phyloP scores from a whole-genome alignment of 441 rosid species.

The Adansonia madagascariensis region DNA sequence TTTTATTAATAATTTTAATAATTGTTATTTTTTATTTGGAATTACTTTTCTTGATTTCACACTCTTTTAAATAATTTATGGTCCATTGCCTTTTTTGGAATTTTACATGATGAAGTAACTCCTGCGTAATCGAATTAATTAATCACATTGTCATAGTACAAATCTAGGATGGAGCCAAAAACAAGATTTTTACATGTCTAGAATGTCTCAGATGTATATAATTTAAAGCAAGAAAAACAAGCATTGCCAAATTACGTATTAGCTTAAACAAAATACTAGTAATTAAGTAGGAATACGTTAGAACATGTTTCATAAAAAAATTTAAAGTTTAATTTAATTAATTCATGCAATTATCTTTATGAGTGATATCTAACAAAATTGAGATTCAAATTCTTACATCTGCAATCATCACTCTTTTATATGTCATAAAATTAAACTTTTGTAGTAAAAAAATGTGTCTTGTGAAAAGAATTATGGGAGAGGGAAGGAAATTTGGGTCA shows the following conservation, averaged over 20 bases:
- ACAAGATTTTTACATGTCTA: constrained; percentile 29
- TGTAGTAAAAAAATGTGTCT: too few relatives aligned
- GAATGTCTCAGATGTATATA: constrained; percentile 19
- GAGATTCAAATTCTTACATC: too few relatives aligned
- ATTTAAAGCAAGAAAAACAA: constrained; percentile 15
- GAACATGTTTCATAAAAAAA: constrained; percentile 33
- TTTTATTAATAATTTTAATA: too few relatives aligned
- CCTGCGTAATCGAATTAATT: neutral
- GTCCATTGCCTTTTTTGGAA: neutral
- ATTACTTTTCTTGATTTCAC: neutral
- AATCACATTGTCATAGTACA: constrained; percentile 1
- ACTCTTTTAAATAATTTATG: neutral
- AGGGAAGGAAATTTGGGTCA: constrained; percentile 30
- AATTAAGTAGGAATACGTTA: neutral
- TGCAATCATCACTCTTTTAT: too few relatives aligned
- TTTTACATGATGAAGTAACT: neutral
- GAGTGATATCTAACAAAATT: too few relatives aligned
- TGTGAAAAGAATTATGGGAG: neutral
- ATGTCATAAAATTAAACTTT: too few relatives aligned
- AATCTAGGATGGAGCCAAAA: constrained; percentile 30
- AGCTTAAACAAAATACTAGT: too few relatives aligned
- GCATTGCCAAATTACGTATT: constrained; percentile 22
- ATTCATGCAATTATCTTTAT: too few relatives aligned
- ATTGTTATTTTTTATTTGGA: too few relatives aligned
- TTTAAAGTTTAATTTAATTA: neutral